phyloP scores from a whole-genome alignment of 306 rosid species.

The Cicer yamashitae region DNA sequence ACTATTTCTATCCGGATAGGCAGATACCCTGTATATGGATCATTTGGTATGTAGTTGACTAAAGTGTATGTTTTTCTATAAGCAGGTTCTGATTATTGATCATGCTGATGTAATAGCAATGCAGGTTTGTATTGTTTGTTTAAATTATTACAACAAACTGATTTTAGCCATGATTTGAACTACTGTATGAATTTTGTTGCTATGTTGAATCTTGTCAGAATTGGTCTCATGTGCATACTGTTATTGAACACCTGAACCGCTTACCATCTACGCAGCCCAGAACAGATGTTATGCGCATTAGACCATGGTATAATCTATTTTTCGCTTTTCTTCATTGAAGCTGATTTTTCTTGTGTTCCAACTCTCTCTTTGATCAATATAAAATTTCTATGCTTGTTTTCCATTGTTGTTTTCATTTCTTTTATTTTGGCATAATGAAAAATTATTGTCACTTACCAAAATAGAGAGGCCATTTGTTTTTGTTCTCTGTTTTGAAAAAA shows the following conservation, averaged over 20 bases:
- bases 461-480: neutral
- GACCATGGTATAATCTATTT: constrained; percentile 68
- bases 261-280: constrained; percentile 79
- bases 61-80: constrained; percentile 20
- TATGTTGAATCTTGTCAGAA: constrained; percentile 59
- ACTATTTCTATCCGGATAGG: constrained; percentile 12
- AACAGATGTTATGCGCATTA: constrained; percentile 86
- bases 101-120: constrained; percentile 91
- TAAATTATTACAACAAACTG: constrained; percentile 38
- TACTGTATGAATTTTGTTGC: constrained; percentile 13
- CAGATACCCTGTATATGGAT: constrained; percentile 18
- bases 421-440: constrained; percentile 21
- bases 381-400: constrained; percentile 24
- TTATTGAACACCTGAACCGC: constrained; percentile 73
- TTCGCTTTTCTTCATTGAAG: constrained; percentile 16
- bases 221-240: constrained; percentile 77
- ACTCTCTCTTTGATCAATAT: constrained; percentile 24
- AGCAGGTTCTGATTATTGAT: constrained; percentile 88
- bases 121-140: constrained; percentile 68
- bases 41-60: constrained; percentile 38
- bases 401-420: neutral
- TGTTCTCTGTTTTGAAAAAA: neutral
- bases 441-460: constrained; percentile 8
- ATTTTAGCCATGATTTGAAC: constrained; percentile 34
- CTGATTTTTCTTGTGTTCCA: neutral